These are phyloP conservation scores for Calonectria honghensis DNA, from an alignment of 2,329 filamentous ascomycete genomes.

Conservation along the genomic window DNA sequence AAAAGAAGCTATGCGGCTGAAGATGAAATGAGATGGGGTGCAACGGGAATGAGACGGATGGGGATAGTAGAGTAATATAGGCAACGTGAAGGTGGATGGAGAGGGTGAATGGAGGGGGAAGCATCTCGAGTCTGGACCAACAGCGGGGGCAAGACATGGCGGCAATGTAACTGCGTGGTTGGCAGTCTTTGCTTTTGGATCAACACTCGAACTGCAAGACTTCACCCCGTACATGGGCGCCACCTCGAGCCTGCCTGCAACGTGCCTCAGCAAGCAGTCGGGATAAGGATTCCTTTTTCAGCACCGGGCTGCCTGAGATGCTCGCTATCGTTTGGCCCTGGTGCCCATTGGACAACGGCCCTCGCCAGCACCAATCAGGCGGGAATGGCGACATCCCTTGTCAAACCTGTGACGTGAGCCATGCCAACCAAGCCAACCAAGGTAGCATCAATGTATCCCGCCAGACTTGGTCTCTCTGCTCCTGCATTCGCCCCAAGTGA, in stretches of 20 bases:
- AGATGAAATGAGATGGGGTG: not conserved
- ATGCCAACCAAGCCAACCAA: not conserved
- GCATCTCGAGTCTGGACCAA: slow-evolving; percentile 1
- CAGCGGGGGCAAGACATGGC: slow-evolving; percentile 1
- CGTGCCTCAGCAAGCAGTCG: not conserved
- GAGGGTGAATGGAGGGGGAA: not conserved
- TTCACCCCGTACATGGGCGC: not conserved
- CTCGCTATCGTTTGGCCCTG: not conserved
- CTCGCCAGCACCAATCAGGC: not conserved
- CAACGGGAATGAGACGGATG: not conserved
- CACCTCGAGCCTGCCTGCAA: not conserved
- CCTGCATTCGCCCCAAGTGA: not conserved
- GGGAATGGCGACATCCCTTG: not conserved
- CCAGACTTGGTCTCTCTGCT: not conserved
- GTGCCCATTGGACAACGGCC: not conserved
- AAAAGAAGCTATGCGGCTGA: not conserved
- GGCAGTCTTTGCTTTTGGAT: not conserved
- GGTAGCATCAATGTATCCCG: not conserved
- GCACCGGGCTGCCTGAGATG: not conserved
- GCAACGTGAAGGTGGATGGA: not conserved
- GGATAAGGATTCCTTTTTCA: not conserved
- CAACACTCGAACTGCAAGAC: not conserved
- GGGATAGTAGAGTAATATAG: not conserved
- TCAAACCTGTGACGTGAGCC: not conserved
- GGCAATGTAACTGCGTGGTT: not conserved